phyloP scores from a whole-genome alignment of 305 asterid species.

The Ilex paraguariensis region DNA sequence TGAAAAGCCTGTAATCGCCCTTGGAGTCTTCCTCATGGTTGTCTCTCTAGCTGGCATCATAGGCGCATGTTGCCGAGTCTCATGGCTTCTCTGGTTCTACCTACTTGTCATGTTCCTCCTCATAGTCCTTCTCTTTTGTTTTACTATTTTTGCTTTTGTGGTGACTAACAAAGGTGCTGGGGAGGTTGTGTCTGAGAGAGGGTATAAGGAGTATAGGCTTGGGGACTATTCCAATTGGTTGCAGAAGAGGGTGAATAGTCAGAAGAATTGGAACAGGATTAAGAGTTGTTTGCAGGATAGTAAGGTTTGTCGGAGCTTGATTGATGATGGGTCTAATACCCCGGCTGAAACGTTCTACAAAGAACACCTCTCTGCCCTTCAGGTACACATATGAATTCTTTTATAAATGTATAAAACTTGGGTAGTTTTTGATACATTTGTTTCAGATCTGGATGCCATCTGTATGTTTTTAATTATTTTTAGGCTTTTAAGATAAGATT shows the following conservation, averaged over 20 bases:
- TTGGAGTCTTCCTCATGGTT: slow-evolving; percentile 67
- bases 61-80: slow-evolving; percentile 77
- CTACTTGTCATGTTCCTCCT: slow-evolving; percentile 74
- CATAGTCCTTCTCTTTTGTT: slow-evolving; percentile 59
- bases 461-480: too few species aligned
- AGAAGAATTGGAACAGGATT: slow-evolving; percentile 55
- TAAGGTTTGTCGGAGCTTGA: slow-evolving; percentile 56
- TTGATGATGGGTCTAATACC: slow-evolving; percentile 31
- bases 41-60: slow-evolving; percentile 81
- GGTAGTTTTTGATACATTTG: too few species aligned
- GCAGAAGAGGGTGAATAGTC: slow-evolving; percentile 65
- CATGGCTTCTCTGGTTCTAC: slow-evolving; percentile 86
- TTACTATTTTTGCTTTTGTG: slow-evolving; percentile 88
- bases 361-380: slow-evolving; percentile 62
- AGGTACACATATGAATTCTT: slow-evolving; percentile 37
- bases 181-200: slow-evolving; percentile 40
- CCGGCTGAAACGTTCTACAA: slow-evolving; percentile 30
- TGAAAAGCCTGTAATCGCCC: slow-evolving; percentile 60
- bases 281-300: slow-evolving; percentile 72
- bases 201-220: slow-evolving; percentile 79
- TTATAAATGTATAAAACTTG: too few species aligned
- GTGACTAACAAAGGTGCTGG: slow-evolving; percentile 95
- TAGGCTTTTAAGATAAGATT: too few species aligned
- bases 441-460: too few species aligned
- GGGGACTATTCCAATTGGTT: slow-evolving; percentile 87